Evolutionary conservation across 495 filamentous ascomycete species (phyloP), one percentile per base, ranked within the genome.

Genomic region (Podospora comata): DNA sequence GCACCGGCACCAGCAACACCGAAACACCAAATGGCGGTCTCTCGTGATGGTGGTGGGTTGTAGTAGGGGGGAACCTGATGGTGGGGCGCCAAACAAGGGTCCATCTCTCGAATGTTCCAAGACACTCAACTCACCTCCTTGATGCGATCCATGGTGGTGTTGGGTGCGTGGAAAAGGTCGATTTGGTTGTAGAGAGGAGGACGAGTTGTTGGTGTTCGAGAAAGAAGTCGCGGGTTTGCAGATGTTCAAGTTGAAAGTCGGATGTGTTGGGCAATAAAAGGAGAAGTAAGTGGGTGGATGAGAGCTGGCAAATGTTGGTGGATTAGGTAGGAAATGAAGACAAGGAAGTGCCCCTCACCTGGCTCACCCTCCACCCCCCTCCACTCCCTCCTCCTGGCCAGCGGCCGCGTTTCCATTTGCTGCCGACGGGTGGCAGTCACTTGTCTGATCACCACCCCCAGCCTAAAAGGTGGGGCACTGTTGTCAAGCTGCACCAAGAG

Each of bases 41-140:
- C 64, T 26, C 62, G 34, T 13, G 57, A 60, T 60, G 48, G 63
- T 34, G 28, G 58, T 67, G 30, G 6, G 39, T 11, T 48, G 26
- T 67, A 32, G 57, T 23, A 23, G 65, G 28, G 18, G 32, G 20
- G 60, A 65, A 69, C 73, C 62, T 55, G 67, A 80, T 82, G 79
- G 80, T 80, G 80, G 80, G 81, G 81, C 39, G 39, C 71, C 65
- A 68, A 70, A 75, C 71, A 75, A 67, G 74, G 73, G 72, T 78
- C 68, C 60, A 73, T 70, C 67, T 72, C 65, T 67, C 30, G 66
- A 66, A 76, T 72, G 16, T 48, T 57, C 20, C 76, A 75, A 65
- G 64, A 68, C 67, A 83, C 89, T 84, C 76, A 94, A 83, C 89
- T 84, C 76, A 94, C 92, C 85, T 92, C 86, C 87, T 90, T 92